phyloP scores from a whole-genome alignment of 306 rosid species.

The Fagus crenata region DNA sequence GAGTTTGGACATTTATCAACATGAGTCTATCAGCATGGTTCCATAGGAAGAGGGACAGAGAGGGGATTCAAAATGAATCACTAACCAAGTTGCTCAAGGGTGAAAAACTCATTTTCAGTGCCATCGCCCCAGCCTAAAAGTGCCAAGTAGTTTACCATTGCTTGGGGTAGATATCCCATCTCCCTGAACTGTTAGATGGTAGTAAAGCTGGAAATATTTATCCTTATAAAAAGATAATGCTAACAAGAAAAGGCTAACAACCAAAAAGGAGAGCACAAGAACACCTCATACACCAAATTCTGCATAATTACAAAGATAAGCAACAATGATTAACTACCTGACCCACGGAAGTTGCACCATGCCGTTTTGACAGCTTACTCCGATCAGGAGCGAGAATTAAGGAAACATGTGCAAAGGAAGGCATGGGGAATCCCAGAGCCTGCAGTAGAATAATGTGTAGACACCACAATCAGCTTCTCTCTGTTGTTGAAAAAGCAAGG shows the following conservation, averaged over 20 bases:
- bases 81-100: conserved; percentile 82
- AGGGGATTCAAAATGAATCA: conserved; percentile 21
- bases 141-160: conserved; percentile 92
- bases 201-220: conserved; percentile 25
- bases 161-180: conserved; percentile 95
- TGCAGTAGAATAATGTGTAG: conserved; percentile 35
- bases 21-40: neutral
- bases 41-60: conserved; percentile 13
- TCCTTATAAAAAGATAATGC: conserved; percentile 10
- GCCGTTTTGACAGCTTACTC: conserved; percentile 94
- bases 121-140: conserved; percentile 99
- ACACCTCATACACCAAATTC: conserved; percentile 9
- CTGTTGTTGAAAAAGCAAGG: neutral
- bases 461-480: conserved; percentile 28
- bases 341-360: conserved; percentile 98
- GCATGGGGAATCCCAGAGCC: conserved; percentile 84
- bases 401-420: conserved; percentile 83
- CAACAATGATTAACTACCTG: conserved; percentile 50
- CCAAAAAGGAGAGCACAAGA: neutral
- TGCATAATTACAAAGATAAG: conserved; percentile 4
- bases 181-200: conserved; percentile 69
- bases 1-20: neutral
- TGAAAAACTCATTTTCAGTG: conserved; percentile 87
- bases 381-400: conserved; percentile 95
- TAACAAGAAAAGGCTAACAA: neutral